phyloP scores from a whole-genome alignment of 768 basidiomycete species.

The Phanerodontia chrysosporium region DNA sequence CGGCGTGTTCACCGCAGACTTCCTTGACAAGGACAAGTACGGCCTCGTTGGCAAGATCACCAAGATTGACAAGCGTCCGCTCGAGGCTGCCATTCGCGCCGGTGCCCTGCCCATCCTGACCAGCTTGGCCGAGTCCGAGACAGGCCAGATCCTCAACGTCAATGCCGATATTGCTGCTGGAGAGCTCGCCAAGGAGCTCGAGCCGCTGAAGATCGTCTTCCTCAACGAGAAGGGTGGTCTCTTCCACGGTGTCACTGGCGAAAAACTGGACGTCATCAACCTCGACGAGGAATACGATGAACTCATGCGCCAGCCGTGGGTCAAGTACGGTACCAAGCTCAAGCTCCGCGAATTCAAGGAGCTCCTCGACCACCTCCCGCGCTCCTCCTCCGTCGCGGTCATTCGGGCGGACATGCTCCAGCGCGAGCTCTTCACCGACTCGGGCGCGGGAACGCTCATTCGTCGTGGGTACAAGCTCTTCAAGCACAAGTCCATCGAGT shows the following conservation, averaged over 20 bases:
- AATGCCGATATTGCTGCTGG: constrained; percentile 99
- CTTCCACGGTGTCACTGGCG: constrained; percentile 95
- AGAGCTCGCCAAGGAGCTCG: constrained; percentile 95
- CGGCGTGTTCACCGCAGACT: constrained; percentile 96
- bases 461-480: constrained; percentile 97
- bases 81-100: constrained; percentile 94
- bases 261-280: constrained; percentile 96
- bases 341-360: constrained; percentile 99
- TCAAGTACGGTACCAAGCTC: constrained; percentile 98
- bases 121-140: constrained; percentile 87
- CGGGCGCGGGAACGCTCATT: constrained; percentile 95
- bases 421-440: constrained; percentile 98
- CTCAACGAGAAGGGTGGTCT: constrained; percentile 97
- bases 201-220: constrained; percentile 98
- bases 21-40: constrained; percentile 92
- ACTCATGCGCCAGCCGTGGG: constrained; percentile 98
- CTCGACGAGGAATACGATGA: constrained; percentile 98
- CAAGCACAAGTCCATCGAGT: constrained; percentile 78
- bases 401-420: constrained; percentile 91
- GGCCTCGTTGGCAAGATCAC: constrained; percentile 95
- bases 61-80: constrained; percentile 89
- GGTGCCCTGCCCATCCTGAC: constrained; percentile 96
- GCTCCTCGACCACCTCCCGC: constrained; percentile 94
- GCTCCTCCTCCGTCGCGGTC: constrained; percentile 96
- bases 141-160: constrained; percentile 98